These are phyloP conservation scores for Fusarium domesticum DNA, from an alignment of 2,329 filamentous ascomycete species.

Conservation along the genomic window DNA sequence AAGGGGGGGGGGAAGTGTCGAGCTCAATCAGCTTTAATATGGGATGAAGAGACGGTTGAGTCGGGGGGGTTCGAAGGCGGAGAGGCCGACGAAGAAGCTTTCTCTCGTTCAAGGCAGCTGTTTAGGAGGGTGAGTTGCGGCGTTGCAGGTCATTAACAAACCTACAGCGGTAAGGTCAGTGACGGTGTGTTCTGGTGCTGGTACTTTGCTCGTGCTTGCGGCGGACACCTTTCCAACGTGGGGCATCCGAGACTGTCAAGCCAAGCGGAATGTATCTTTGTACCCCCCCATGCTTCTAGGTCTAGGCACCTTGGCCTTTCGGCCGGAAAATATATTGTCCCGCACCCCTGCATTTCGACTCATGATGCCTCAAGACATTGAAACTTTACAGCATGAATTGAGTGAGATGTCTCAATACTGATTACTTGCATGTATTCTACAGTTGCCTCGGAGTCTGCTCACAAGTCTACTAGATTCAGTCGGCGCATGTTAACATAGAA, in stretches of 20 bases:
- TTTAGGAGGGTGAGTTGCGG: slow-evolving; percentile 26
- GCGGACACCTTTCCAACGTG: slow-evolving; percentile 32
- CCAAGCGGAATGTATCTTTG: slow-evolving; percentile 15
- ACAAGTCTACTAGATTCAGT: too few species aligned
- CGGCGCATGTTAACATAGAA: too few species aligned
- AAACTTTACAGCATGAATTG: too few species aligned
- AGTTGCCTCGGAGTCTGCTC: too few species aligned
- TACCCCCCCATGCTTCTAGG: too few species aligned
- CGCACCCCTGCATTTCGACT: too few species aligned
- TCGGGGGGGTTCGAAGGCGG: slow-evolving; percentile 1
- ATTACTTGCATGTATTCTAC: too few species aligned
- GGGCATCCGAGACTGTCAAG: slow-evolving; percentile 17
- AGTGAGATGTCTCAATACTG: too few species aligned
- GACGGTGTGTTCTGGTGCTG: slow-evolving; percentile 15
- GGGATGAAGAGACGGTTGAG: slow-evolving; percentile 11
- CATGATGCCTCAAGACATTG: too few species aligned
- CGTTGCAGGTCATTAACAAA: slow-evolving; percentile 4
- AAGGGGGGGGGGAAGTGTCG: slow-evolving; percentile 6
- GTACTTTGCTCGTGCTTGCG: slow-evolving; percentile 19
- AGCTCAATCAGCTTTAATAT: slow-evolving; percentile 24
- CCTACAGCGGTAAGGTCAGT: slow-evolving; percentile 10
- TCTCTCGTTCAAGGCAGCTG: slow-evolving; percentile 27
- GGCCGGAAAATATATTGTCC: slow-evolving; percentile 16
- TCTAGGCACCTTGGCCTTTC: background rate
- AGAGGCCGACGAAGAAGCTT: slow-evolving; percentile 7